Evolutionary conservation across 139 green algal species (phyloP).

Genomic region (Chlamydomonas sp.): DNA sequence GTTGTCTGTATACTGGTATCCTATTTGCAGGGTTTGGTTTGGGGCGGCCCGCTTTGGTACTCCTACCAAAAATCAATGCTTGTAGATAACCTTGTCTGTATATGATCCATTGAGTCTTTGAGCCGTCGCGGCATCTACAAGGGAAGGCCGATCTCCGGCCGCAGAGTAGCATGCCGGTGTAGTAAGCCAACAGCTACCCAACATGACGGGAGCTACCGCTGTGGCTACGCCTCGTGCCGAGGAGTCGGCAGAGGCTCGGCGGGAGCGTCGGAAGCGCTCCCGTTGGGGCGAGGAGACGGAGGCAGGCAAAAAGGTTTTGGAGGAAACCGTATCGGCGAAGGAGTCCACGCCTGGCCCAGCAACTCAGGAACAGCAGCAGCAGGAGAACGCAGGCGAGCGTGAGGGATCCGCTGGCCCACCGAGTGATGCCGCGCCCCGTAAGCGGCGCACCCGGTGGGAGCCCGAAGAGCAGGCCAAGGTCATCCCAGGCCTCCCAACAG

Average conservation of each 20-base stretch:
- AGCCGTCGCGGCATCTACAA: too few relatives aligned
- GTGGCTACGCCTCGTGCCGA: neutral
- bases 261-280: slow-evolving; percentile 24
- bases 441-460: slow-evolving; percentile 62
- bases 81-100: too few relatives aligned
- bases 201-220: neutral
- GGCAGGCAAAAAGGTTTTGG: slow-evolving; percentile 38
- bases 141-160: too few relatives aligned
- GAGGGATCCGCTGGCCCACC: slow-evolving; percentile 23
- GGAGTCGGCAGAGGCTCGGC: slow-evolving; percentile 6
- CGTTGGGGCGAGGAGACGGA: slow-evolving; percentile 51
- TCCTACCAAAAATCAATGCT: too few relatives aligned
- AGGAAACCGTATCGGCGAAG: slow-evolving; percentile 24
- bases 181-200: neutral
- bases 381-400: slow-evolving; percentile 11
- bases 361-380: slow-evolving; percentile 4
- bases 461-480: slow-evolving; percentile 32
- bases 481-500: slow-evolving; percentile 3
- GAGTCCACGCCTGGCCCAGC: neutral
- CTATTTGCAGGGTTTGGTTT: too few relatives aligned
- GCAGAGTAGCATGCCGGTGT: too few relatives aligned
- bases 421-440: slow-evolving; percentile 25
- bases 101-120: too few relatives aligned
- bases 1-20: too few relatives aligned
- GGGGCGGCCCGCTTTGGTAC: too few relatives aligned